Conservation (phyloP, 73 alveolate genomes). For the Symbiodinium pilosum region DNA sequence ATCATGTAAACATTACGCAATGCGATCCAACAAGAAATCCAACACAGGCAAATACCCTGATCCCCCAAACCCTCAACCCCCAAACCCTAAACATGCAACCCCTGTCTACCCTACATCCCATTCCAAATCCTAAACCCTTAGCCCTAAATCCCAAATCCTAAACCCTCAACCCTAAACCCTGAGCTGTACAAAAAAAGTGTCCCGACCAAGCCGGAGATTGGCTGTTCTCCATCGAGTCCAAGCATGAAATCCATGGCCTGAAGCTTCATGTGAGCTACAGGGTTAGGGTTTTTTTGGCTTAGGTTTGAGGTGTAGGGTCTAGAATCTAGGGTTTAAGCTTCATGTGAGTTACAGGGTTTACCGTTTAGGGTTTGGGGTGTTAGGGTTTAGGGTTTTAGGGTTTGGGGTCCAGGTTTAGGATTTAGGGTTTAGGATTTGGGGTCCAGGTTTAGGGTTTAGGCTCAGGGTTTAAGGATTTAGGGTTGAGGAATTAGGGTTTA, state of each 20-base stretch:
- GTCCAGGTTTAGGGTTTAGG: not conserved
- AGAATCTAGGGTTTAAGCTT: not conserved
- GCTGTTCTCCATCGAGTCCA: not conserved
- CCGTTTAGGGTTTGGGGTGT: not conserved
- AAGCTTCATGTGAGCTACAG: not conserved
- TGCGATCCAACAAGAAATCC: no score
- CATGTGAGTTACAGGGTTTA: not conserved
- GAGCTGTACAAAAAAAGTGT: not conserved
- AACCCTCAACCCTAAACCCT: no score
- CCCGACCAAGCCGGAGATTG: not conserved
- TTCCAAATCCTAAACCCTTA: no score
- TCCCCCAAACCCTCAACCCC: no score
- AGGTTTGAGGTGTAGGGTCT: not conserved
- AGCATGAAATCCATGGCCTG: not conserved
- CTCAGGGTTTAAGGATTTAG: not conserved
- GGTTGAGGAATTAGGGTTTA: not conserved
- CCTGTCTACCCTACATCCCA: no score
- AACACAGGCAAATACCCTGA: no score
- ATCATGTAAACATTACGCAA: no score
- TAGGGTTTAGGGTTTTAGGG: not conserved
- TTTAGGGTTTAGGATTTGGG: no score
- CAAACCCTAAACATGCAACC: no score
- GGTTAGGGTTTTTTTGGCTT: not conserved
- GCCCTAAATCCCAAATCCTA: no score
- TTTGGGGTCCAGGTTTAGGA: not conserved